phyloP scores from a whole-genome alignment of 2,329 filamentous ascomycete genomes.

The Colletotrichum tropicale region DNA sequence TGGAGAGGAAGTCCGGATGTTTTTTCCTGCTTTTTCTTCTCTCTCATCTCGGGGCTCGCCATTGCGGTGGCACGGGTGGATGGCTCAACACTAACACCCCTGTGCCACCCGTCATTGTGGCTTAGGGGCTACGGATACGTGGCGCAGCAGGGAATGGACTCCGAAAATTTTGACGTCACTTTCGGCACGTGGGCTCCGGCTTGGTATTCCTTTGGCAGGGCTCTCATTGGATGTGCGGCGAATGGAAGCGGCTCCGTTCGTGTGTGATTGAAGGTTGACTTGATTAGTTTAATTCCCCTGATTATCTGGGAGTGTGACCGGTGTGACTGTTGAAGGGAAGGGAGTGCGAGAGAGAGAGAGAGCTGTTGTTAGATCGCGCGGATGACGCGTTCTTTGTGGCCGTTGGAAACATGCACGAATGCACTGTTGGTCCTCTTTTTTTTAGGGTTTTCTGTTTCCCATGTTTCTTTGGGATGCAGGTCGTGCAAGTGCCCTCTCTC shows the following conservation, averaged over 20 bases:
- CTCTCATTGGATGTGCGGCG: not conserved
- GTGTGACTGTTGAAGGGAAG: not conserved
- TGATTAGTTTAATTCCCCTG: not conserved
- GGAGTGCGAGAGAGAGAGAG: not conserved
- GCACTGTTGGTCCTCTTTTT: not conserved
- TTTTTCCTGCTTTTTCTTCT: not conserved
- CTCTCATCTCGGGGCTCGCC: not conserved
- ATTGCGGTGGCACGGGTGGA: not conserved
- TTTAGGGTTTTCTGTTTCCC: not conserved
- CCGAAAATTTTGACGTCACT: not conserved
- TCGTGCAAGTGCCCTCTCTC: not conserved
- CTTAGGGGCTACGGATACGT: not conserved
- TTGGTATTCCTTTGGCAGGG: not conserved
- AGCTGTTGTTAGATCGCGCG: not conserved
- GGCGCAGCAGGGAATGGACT: not conserved
- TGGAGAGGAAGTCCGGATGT: not conserved
- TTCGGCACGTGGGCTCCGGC: not conserved
- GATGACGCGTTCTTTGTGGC: not conserved
- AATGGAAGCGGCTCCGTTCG: not conserved
- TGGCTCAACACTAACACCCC: not conserved
- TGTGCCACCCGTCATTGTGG: not conserved
- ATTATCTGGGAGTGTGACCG: not conserved
- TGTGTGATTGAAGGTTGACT: not conserved
- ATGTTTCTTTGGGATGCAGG: not conserved
- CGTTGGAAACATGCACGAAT: not conserved